Conservation (phyloP, 306 rosid species). For the Acacia confusa region DNA sequence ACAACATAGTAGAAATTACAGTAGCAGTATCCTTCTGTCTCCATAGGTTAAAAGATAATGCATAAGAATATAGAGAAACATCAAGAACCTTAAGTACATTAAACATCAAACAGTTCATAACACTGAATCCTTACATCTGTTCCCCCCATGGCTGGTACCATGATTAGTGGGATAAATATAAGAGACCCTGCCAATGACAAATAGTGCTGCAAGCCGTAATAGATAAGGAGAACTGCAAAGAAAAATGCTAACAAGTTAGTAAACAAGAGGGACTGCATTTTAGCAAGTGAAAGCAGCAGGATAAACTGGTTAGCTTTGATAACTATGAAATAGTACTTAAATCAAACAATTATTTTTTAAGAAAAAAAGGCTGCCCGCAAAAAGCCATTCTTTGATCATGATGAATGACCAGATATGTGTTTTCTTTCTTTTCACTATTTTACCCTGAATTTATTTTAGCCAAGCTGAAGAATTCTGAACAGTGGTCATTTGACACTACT, state of each 20-base stretch:
- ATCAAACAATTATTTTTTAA: neutral
- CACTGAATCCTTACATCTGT: constrained; percentile 66
- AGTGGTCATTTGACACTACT: neutral
- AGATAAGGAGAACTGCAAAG: constrained; percentile 67
- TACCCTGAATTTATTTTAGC: neutral
- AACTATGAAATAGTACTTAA: constrained; percentile 1
- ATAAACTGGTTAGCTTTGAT: constrained; percentile 8
- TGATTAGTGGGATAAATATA: constrained; percentile 71
- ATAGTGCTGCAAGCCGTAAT: constrained; percentile 88
- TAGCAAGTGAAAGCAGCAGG: constrained; percentile 29
- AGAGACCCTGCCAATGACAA: constrained; percentile 91
- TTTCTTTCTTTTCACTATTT: neutral
- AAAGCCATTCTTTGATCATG: neutral
- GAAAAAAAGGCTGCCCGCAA: neutral
- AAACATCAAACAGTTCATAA: constrained; percentile 15
- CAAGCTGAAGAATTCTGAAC: neutral
- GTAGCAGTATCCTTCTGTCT: constrained; percentile 85
- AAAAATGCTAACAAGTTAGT: constrained; percentile 31
- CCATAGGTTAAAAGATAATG: constrained; percentile 25
- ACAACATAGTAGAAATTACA: constrained; percentile 82
- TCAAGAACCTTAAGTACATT: constrained; percentile 20
- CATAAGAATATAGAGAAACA: constrained; percentile 3
- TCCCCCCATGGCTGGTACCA: constrained; percentile 86
- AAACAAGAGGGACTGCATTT: constrained; percentile 6
- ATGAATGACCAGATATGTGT: neutral